A percentile compares a stretch with the other conserved stretches of the same genome.
These are phyloP conservation scores for Moricandia moricandioides DNA, from an alignment of 345 rosid species.

Conservation along the genomic window DNA sequence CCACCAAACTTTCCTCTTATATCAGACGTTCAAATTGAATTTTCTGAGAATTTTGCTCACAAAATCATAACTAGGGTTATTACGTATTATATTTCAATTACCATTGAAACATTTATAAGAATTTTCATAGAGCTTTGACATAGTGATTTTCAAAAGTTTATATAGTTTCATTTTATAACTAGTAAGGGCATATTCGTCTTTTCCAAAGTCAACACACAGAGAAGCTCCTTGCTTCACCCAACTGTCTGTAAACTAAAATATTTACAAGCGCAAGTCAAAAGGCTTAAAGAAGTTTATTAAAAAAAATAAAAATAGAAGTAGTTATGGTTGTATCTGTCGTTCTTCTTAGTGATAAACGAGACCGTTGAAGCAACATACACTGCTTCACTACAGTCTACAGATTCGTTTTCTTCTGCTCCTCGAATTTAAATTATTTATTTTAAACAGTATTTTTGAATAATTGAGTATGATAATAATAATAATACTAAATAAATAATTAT, in stretches of 20 bases:
- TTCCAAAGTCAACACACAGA: neutral
- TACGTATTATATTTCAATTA: neutral
- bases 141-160: no score
- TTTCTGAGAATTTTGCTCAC: neutral
- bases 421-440: neutral
- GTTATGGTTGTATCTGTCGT: constrained; percentile 42
- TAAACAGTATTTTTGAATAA: constrained; percentile 11
- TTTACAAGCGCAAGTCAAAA: constrained; percentile 40
- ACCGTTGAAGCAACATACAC: constrained; percentile 29
- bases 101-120: no score
- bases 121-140: no score
- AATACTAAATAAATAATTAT: constrained; percentile 3
- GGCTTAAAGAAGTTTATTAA: neutral
- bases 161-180: no score
- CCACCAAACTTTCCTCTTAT: constrained; percentile 41
- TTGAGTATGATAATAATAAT: neutral
- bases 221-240: constrained; percentile 12
- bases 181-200: neutral
- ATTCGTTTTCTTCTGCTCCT: constrained; percentile 20
- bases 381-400: constrained; percentile 19
- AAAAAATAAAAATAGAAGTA: neutral
- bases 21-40: constrained; percentile 37
- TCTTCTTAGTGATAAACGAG: constrained; percentile 25
- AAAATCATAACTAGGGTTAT: neutral
- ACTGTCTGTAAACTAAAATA: constrained; percentile 28